Base-by-base conservation (phyloP, 2,329 filamentous ascomycete genomes). In the Colletotrichum scovillei region DNA sequence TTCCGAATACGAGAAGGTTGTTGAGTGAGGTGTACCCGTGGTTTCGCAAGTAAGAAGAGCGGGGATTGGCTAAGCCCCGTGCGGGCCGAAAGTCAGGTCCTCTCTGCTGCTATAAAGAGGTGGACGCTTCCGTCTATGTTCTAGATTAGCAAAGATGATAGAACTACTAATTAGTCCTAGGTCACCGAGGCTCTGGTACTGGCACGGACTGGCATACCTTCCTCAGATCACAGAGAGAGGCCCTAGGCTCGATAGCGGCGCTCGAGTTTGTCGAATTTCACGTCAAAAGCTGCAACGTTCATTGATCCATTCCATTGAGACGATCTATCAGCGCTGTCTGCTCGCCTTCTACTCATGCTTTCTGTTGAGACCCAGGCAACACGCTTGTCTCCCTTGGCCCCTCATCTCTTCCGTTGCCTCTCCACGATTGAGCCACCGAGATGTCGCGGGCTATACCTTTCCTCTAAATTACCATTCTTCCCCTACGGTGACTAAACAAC, bases 291-390 rank as follows among this genome's bases (percentile, higher is more conserved):
- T 26, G 22, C 26, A 5, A 28, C 30, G 14, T 69, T 52, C 56
- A 55, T 73, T 65, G 49, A 71, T 71, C 56, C 69, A 68, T 72
- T 72, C 35, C 72, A 74, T 74, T 72, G 68, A 63, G 52, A 73
- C 69, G 72, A 56, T 74, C 69, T 74, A 72, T 72, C 72, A 46
- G 57, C 69, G 59, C 67, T 73, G 49, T 46, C 59, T 60, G 60
- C 22, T 30, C 69, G 49, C 63, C 67, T 66, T 65, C 67, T 66
- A 52, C 67, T 57, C 19, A 28, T 49, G 53, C 62, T 64, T 4
- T 55, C 66, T 55, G 53, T 22, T 60, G 66, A 73, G 59, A 62
- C 59, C 24, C 42, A 38, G 55, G 53, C 55, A 69, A 38, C 46
- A 35, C 59, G 46, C 57, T 55, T n/a, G 46, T 58, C 60, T 65